These are phyloP conservation scores for Corymbia maculata DNA, from an alignment of 345 rosid species.

Conservation along the genomic window DNA sequence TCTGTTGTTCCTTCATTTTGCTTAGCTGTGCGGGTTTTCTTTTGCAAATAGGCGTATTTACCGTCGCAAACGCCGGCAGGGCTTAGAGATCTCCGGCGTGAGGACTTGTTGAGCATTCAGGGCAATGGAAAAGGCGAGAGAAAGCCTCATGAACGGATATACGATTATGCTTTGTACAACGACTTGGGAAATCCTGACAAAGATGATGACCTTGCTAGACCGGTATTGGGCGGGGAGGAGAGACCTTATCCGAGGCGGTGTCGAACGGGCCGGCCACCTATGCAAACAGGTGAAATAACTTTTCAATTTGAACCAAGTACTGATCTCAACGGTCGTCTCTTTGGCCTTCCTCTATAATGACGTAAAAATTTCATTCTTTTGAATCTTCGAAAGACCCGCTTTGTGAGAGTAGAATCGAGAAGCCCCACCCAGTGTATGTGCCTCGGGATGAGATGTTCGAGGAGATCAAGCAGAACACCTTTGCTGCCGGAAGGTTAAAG, in stretches of 20 bases:
- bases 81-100: constrained; percentile 56
- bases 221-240: constrained; percentile 48
- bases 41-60: constrained; percentile 41
- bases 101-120: constrained; percentile 54
- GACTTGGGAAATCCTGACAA: constrained; percentile 86
- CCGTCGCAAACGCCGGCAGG: constrained; percentile 75
- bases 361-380: neutral
- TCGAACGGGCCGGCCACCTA: constrained; percentile 76
- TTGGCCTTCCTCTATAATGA: neutral
- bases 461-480: constrained; percentile 77
- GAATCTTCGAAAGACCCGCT: constrained; percentile 33
- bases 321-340: neutral
- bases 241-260: constrained; percentile 92
- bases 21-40: neutral
- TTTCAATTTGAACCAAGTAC: neutral
- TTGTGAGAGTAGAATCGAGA: constrained; percentile 69
- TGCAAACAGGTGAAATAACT: constrained; percentile 30
- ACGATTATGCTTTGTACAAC: constrained; percentile 73
- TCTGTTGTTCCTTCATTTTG: neutral
- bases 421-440: constrained; percentile 78
- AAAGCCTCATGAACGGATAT: constrained; percentile 61
- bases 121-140: constrained; percentile 78
- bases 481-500: constrained; percentile 78
- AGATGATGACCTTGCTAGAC: constrained; percentile 57
- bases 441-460: constrained; percentile 95